Percentiles rank a stretch among this genome's conserved stretches.
phyloP scores from a whole-genome alignment of 1,284 basidiomycete species.

The Rhodotorula mucilaginosa region DNA sequence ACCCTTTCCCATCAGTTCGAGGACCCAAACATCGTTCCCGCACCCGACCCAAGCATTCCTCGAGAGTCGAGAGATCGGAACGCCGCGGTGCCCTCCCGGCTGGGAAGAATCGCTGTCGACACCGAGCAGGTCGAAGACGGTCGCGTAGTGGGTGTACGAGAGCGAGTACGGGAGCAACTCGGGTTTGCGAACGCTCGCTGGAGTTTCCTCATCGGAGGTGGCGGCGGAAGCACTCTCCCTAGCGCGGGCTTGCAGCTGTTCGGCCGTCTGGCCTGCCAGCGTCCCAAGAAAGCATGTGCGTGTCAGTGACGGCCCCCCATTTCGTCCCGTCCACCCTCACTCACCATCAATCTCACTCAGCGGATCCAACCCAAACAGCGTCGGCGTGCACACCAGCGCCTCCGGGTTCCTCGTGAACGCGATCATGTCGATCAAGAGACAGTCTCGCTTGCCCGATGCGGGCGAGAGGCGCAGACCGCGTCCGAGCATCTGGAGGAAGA shows the following conservation, averaged over 20 bases:
- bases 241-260: background rate
- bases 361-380: slow-evolving; percentile 82
- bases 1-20: slow-evolving; percentile 74
- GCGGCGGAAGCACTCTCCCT: background rate
- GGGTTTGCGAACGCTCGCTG: background rate
- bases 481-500: slow-evolving; percentile 95
- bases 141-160: slow-evolving; percentile 24
- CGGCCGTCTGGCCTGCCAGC: background rate
- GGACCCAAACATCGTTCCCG: slow-evolving; percentile 68
- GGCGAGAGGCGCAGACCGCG: slow-evolving; percentile 85
- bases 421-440: slow-evolving; percentile 87
- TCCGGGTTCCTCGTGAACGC: slow-evolving; percentile 62
- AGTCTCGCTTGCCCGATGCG: slow-evolving; percentile 75
- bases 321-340: slow-evolving; percentile 1
- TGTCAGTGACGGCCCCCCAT: background rate
- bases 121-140: slow-evolving; percentile 22
- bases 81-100: too few relatives aligned
- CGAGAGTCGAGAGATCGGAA: slow-evolving; percentile 3
- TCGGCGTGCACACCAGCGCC: slow-evolving; percentile 77
- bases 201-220: background rate
- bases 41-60: slow-evolving; percentile 75
- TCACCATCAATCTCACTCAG: slow-evolving; percentile 64
- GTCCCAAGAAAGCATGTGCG: too few relatives aligned
- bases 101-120: background rate
- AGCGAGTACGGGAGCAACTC: background rate